Base-by-base conservation (phyloP, 768 basidiomycete species). In the Rhodotorula taiwanensis region DNA sequence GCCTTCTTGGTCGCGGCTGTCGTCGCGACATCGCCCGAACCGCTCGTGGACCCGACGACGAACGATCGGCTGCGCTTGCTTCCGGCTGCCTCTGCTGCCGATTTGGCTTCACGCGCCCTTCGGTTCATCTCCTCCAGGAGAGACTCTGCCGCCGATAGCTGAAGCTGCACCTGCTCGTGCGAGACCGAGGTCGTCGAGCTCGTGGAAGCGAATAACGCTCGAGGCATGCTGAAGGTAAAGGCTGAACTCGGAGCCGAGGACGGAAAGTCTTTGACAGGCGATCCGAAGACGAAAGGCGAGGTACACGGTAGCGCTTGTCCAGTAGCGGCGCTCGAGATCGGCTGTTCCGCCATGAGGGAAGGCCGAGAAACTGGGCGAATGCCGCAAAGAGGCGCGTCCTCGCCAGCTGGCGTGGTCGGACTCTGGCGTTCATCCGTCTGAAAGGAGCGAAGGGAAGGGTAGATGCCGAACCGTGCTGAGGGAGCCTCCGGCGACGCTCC, bases 121-220 rank as follows among this genome's bases (percentile, higher is more conserved):
- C 53, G 53, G 36, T 65, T 65, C 63, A 65, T 55, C 49, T 65
- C 63, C 28, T 55, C 62, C 20, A 62, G 14, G 50, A 62, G 39
- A 5, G 30, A 21, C 34, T 48, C 58, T 25, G 43, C 44, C 2
- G 44, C 43, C 0, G 51, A 15, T 21, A 10, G 28, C 16, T 31
- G 18, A 1, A 18, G 23, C 8, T 41, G n/a, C 48, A 14, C 25
- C 41, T n/a, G 31, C 10, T 9, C 13, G 11, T 33, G 6, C 11
- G 20, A 7, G n/a, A n/a, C 20, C 1, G 25, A 44, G 9, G 33
- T 18, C 3, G 52, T n/a, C 5, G 41, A 48, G 14, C 34, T 6
- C 28, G 52, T 53, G n/a, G 56, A 47, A 27, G 56, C 31, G 31
- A 52, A 51, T 18, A 52, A 51, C 8, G 45, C 20, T 23, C 60